Conservation (phyloP, 352 stramenopile species). For the Lagenidium giganteum region DNA sequence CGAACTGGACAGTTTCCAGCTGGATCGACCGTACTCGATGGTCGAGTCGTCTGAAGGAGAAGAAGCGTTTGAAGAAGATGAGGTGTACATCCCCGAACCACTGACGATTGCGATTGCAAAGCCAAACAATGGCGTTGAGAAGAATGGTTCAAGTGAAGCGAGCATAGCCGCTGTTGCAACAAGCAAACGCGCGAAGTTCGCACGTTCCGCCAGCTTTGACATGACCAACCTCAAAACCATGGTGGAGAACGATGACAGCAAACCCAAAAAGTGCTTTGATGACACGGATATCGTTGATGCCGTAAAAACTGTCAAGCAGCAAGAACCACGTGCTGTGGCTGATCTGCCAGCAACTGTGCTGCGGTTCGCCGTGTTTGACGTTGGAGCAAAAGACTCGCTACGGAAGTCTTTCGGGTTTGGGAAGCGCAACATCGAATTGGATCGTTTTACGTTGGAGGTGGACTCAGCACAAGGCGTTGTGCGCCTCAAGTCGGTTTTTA, state of each 20-base stretch:
- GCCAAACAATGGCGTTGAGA: conserved; percentile 3
- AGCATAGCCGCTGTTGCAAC: conserved; percentile 3
- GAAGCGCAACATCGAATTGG: conserved; percentile 60
- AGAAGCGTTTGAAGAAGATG: conserved; percentile 19
- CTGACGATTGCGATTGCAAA: conserved; percentile 1
- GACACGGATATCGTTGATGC: conserved; percentile 78
- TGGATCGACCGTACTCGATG: conserved; percentile 7
- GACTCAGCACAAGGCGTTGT: conserved; percentile 67
- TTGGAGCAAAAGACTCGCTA: conserved; percentile 58
- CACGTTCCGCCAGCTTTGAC: conserved; percentile 72
- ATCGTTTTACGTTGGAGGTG: conserved; percentile 77
- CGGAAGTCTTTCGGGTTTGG: conserved; percentile 43
- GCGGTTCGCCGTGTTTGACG: conserved; percentile 72
- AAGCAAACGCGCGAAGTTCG: conserved; percentile 35
- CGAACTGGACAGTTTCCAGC: background rate
- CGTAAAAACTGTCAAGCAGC: conserved; percentile 16
- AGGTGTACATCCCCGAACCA: conserved; percentile 11
- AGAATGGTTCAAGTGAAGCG: too few relatives aligned
- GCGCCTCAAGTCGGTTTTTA: conserved; percentile 77
- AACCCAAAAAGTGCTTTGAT: conserved; percentile 61
- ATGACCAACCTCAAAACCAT: conserved; percentile 35
- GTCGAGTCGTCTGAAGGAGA: conserved; percentile 17
- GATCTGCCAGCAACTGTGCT: conserved; percentile 57
- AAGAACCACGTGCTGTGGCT: conserved; percentile 4
- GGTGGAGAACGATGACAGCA: conserved; percentile 11